Evolutionary conservation across 352 stramenopile species (phyloP), one percentile per base, ranked within the genome.

Genomic region (Globisporangium emineosum): DNA sequence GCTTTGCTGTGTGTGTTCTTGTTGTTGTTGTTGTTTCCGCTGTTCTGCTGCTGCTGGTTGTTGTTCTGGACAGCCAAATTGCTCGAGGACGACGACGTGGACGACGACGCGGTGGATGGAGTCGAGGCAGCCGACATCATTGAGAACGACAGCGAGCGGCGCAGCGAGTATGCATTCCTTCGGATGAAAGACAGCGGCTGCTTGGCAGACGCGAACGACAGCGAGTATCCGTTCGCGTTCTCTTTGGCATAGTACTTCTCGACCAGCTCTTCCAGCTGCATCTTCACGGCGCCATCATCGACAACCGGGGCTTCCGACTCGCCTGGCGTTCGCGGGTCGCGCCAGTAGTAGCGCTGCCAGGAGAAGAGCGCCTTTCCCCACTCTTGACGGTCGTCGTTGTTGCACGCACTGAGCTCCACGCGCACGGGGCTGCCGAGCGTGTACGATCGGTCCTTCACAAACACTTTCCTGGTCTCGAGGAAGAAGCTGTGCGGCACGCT

Each of bases 261-360:
- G 27, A 92, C 56, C 42, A 85, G 54, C 63, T 81, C 65, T 57
- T 92, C 78, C 2, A 92, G 72, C 54, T 80, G 75, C 53, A 59
- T 40, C 17, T 75, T 75, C 17, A 72, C 67, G 30, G 73, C 57
- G 0, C 64, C 51, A 21, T 65, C 76, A 30, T 63, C 27, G 10
- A 47, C 45, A 50, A 54, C 45, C 21, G 25, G 23, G 3, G 27
- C 50, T 15, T 62, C 54, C 17, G 17, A 29, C 4, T 75, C 64
- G 10, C 57, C 35, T 29, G 30, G 51, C 30, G 57, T 54, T 33
- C 29, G 62, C 19, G 85, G 85, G 45, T 93, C 85, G 56, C 85
- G 83, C 85, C 85, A 95, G 70, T 93, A 95, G 68, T 90, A 92
- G 49, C 86, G 84, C 64, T 95, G 86, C 86, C 86, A 95, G 8